Percentiles rank a stretch among this genome's conserved stretches.
phyloP scores from a whole-genome alignment of 495 filamentous ascomycete species.

The Aspergillus nidulans region DNA sequence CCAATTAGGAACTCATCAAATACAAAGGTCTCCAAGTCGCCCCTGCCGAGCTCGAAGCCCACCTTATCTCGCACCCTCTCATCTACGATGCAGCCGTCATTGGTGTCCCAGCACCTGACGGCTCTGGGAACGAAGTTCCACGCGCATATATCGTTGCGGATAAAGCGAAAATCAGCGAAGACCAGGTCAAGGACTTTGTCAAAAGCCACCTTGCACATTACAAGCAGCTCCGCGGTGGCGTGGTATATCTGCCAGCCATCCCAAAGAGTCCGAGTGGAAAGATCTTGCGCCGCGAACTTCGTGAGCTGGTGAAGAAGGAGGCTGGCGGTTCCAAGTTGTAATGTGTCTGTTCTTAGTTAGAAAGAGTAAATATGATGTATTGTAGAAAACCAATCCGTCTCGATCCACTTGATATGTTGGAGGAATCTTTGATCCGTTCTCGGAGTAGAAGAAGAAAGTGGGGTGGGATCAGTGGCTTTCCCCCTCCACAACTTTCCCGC shows the following conservation, averaged over 20 bases:
- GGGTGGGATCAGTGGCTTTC: not conserved
- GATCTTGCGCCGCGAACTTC: conserved; percentile 18
- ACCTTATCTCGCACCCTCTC: conserved; percentile 55
- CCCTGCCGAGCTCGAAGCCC: conserved; percentile 68
- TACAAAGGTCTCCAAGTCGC: conserved; percentile 71
- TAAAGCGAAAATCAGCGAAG: conserved; percentile 31
- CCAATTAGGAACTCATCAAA: conserved; percentile 64
- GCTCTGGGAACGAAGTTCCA: conserved; percentile 65
- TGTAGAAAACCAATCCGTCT: conserved; percentile 2
- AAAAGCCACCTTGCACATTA: conserved; percentile 15
- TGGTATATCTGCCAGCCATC: conserved; percentile 15
- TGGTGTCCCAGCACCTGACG: conserved; percentile 55
- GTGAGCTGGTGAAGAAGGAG: conserved; percentile 17
- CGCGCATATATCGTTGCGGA: conserved; percentile 65
- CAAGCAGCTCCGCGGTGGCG: conserved; percentile 20
- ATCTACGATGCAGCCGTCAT: conserved; percentile 71
- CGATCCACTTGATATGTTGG: not conserved
- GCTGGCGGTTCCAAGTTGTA: conserved; percentile 9
- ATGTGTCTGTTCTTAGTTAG: not conserved
- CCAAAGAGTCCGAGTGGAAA: conserved; percentile 20
- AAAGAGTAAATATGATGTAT: no score
- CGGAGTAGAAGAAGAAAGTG: not conserved
- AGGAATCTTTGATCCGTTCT: not conserved
- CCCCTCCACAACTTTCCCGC: conserved; percentile 22
- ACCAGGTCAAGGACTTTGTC: conserved; percentile 34